Conservation (phyloP, 306 rosid species). For the Begonia masoniana region DNA sequence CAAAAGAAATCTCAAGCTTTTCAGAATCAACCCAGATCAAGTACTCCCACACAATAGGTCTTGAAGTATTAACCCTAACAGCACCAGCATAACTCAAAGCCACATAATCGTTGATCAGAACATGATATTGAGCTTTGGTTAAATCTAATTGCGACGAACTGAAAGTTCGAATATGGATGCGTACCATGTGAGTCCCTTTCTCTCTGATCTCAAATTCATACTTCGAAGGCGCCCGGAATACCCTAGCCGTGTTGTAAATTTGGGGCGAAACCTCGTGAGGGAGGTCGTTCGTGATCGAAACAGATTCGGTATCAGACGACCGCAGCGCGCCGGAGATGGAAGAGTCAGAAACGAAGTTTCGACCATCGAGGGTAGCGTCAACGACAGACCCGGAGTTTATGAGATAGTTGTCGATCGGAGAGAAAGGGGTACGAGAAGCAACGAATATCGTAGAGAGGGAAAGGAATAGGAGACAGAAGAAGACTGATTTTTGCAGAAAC, state of each 20-base stretch:
- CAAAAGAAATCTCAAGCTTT: conserved; percentile 39
- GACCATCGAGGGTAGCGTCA: conserved; percentile 34
- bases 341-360: conserved; percentile 47
- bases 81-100: conserved; percentile 31
- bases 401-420: conserved; percentile 76
- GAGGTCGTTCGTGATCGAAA: conserved; percentile 27
- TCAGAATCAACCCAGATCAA: conserved; percentile 38
- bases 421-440: conserved; percentile 32
- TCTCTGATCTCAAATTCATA: conserved; percentile 44
- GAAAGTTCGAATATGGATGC: conserved; percentile 60
- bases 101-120: conserved; percentile 45
- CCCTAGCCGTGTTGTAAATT: conserved; percentile 58
- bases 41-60: conserved; percentile 42
- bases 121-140: conserved; percentile 41
- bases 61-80: conserved; percentile 5
- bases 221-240: conserved; percentile 45
- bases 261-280: conserved; percentile 18
- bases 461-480: conserved; percentile 15
- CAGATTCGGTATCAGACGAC: conserved; percentile 15
- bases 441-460: conserved; percentile 17
- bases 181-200: conserved; percentile 70
- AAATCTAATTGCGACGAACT: conserved; percentile 28
- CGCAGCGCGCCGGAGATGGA: conserved; percentile 8
- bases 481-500: conserved; percentile 7
- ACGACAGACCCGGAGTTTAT: conserved; percentile 62